A percentile compares a stretch with the other conserved stretches of the same genome.
Conservation (phyloP, 2,329 filamentous ascomycete species). For the Botryosphaeria agaves region DNA sequence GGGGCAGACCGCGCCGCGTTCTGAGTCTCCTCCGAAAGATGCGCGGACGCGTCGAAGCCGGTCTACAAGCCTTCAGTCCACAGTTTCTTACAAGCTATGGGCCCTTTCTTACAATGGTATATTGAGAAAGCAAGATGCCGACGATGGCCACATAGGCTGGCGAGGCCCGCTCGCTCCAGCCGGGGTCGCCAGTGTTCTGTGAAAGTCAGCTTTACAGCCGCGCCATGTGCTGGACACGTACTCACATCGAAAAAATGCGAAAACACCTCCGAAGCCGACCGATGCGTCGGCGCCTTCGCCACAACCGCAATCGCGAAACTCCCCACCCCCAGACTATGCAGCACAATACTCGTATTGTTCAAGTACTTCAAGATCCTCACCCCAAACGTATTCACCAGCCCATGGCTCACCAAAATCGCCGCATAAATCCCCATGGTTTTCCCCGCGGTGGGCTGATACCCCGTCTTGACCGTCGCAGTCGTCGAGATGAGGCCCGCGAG, state of each 20-base stretch:
- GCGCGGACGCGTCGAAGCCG: conserved; percentile 37
- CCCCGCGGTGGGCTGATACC: conserved; percentile 49
- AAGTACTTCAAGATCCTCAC: conserved; percentile 47
- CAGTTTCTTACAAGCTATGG: too few relatives aligned
- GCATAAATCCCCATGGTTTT: conserved; percentile 59
- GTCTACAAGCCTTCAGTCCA: too few relatives aligned
- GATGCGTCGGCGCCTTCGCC: conserved; percentile 36
- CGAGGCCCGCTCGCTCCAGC: too few relatives aligned
- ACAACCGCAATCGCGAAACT: conserved; percentile 52
- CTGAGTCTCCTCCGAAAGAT: conserved; percentile 39
- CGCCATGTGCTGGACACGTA: too few relatives aligned
- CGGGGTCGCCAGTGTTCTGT: too few relatives aligned
- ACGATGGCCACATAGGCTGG: too few relatives aligned
- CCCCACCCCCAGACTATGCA: conserved; percentile 47
- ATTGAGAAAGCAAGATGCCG: too few relatives aligned
- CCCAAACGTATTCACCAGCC: conserved; percentile 46
- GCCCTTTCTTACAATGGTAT: too few relatives aligned
- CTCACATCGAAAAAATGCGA: too few relatives aligned
- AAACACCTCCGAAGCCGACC: too few relatives aligned
- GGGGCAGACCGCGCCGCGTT: conserved; percentile 40
- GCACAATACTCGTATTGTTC: conserved; percentile 58
- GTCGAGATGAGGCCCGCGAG: conserved; percentile 53
- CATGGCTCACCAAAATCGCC: conserved; percentile 50
- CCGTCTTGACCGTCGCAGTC: conserved; percentile 47
- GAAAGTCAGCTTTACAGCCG: too few relatives aligned